Percentiles rank a stretch among this genome's conserved stretches.
These are phyloP conservation scores for Pseudisothecium myosuroides DNA, from an alignment of 225 moss, liverwort and hornwort species.

Conservation along the genomic window DNA sequence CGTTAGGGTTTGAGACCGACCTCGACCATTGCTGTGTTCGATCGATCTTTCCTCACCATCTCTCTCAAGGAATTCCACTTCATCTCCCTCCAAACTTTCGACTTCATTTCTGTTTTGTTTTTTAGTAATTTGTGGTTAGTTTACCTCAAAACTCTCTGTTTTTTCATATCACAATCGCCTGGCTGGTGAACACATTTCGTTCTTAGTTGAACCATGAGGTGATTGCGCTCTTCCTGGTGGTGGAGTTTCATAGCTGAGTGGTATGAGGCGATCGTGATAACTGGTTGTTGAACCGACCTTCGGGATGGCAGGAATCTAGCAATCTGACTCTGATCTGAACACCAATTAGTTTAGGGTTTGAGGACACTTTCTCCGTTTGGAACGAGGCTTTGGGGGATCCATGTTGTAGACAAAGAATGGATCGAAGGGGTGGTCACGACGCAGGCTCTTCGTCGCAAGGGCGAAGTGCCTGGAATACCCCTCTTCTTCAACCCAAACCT, in stretches of 20 bases:
- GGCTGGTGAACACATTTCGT: background rate
- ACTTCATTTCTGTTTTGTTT: background rate
- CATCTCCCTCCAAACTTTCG: background rate
- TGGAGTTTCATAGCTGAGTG: background rate
- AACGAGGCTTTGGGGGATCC: background rate
- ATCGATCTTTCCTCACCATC: background rate
- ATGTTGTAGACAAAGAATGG: conserved; percentile 19
- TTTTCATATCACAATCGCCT: background rate
- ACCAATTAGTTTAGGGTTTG: background rate
- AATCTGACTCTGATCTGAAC: background rate
- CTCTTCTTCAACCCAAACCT: conserved; percentile 10
- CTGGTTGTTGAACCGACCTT: background rate
- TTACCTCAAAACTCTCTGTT: background rate
- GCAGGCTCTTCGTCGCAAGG: conserved; percentile 21
- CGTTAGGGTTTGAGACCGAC: background rate
- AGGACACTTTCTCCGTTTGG: background rate
- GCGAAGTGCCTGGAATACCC: conserved; percentile 30
- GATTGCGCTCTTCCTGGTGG: background rate
- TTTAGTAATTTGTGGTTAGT: background rate
- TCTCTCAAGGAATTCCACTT: background rate
- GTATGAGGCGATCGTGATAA: background rate
- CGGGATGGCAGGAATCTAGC: background rate
- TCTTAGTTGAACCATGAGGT: background rate
- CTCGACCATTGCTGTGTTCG: background rate
- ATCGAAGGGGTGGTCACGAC: background rate